These are phyloP conservation scores for Thielaviopsis populi DNA, from an alignment of 2,329 filamentous ascomycete genomes.

Conservation along the genomic window DNA sequence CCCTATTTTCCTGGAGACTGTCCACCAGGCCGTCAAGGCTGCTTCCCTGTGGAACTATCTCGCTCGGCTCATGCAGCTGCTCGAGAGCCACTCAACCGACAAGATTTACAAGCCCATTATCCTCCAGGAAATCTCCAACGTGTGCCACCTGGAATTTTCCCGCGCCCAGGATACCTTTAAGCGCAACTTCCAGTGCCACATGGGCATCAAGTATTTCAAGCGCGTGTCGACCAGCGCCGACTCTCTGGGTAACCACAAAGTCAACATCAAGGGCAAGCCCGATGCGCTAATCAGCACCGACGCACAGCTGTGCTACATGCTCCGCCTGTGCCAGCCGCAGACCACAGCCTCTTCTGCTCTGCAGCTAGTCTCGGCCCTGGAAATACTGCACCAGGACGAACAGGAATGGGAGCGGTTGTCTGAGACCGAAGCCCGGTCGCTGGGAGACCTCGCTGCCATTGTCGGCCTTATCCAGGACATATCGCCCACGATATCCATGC, in stretches of 20 bases:
- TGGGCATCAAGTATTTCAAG: conserved; percentile 29
- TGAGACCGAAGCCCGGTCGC: conserved; percentile 24
- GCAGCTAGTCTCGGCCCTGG: conserved; percentile 29
- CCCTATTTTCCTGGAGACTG: conserved; percentile 28
- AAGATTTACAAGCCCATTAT: conserved; percentile 25
- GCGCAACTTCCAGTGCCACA: conserved; percentile 26
- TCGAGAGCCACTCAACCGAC: conserved; percentile 20
- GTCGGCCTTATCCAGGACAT: conserved; percentile 29
- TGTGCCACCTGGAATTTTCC: conserved; percentile 30
- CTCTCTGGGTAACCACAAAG: conserved; percentile 24
- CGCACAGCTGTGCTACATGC: conserved; percentile 29
- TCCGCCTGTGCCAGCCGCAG: conserved; percentile 28
- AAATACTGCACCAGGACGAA: conserved; percentile 25
- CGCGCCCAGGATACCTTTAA: conserved; percentile 28
- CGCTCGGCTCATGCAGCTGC: conserved; percentile 24
- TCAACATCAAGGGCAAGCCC: conserved; percentile 29
- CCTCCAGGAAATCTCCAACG: conserved; percentile 32
- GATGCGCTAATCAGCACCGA: conserved; percentile 26
- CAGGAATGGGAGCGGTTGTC: conserved; percentile 24
- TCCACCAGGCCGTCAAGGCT: conserved; percentile 25
- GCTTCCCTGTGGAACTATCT: conserved; percentile 30
- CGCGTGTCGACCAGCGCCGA: conserved; percentile 26
- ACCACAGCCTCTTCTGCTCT: conserved; percentile 30
- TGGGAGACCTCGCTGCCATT: conserved; percentile 27
- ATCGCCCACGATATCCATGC: conserved; percentile 24